Conservation (phyloP, 257 asterid genomes). For the Przewalskia tangutica region DNA sequence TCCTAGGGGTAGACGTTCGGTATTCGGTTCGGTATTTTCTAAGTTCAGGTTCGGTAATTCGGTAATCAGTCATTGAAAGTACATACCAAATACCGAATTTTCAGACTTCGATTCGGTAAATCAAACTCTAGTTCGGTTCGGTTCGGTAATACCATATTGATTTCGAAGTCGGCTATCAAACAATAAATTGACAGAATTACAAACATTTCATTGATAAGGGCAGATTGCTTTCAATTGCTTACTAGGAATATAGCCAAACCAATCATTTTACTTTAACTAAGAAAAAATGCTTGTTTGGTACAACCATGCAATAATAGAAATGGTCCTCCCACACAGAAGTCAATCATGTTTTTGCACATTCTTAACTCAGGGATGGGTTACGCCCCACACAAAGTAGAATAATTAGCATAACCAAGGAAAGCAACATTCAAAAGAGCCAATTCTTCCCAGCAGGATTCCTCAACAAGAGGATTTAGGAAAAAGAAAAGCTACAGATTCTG, state of each 20-base stretch:
- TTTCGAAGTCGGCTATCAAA: no score
- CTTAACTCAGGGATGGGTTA: background rate
- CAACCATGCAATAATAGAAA: background rate
- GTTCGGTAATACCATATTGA: no score
- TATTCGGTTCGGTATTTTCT: no score
- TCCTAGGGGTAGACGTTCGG: background rate
- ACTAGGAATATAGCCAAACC: background rate
- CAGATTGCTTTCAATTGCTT: background rate
- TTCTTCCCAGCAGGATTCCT: constrained; percentile 10
- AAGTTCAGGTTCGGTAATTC: no score
- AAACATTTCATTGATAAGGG: background rate
- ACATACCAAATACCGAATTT: no score
- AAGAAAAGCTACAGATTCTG: no score
- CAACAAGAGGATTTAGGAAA: constrained; percentile 6
- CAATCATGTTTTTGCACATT: background rate
- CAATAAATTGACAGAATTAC: no score
- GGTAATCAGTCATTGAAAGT: no score
- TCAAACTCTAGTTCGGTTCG: no score
- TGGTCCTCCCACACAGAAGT: background rate
- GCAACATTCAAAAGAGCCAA: constrained; percentile 2
- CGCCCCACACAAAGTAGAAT: background rate
- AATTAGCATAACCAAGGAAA: background rate
- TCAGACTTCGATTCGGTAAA: no score
- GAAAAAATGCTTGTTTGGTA: background rate
- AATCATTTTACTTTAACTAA: background rate